Percentiles rank a stretch among this genome's conserved stretches.
phyloP scores from a whole-genome alignment of 2,329 filamentous ascomycete species.

The Aspergillus amoenus region DNA sequence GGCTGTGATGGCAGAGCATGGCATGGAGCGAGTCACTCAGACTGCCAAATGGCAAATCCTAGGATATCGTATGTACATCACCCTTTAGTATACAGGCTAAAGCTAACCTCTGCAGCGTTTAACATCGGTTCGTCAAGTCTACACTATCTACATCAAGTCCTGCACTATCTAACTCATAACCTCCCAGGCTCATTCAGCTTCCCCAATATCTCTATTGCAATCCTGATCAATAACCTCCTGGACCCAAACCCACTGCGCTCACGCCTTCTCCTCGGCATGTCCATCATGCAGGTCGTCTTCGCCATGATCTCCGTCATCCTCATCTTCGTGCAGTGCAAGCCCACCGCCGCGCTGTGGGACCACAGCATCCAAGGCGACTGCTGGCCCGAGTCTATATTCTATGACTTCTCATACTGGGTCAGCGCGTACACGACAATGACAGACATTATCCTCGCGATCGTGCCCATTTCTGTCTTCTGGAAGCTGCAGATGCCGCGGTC shows the following conservation, averaged over 20 bases:
- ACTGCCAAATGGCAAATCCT: constrained; percentile 28
- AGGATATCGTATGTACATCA: constrained; percentile 19
- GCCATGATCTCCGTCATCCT: constrained; percentile 25
- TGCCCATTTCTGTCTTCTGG: constrained; percentile 27
- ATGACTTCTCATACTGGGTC: constrained; percentile 26
- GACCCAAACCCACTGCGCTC: constrained; percentile 24
- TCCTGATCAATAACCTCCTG: constrained; percentile 25
- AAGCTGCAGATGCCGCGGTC: constrained; percentile 25
- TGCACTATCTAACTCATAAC: too few relatives aligned
- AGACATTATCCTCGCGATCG: constrained; percentile 26
- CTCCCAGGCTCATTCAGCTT: constrained; percentile 23
- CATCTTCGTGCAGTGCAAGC: constrained; percentile 27
- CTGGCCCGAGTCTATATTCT: constrained; percentile 23
- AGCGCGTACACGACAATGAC: constrained; percentile 28
- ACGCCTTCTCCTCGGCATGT: constrained; percentile 21
- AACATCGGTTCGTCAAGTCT: constrained; percentile 21
- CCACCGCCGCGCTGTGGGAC: constrained; percentile 23
- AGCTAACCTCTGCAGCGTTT: constrained; percentile 14
- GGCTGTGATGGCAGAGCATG: constrained; percentile 25
- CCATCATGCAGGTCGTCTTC: constrained; percentile 23
- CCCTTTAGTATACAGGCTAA: not conserved
- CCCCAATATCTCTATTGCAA: constrained; percentile 30
- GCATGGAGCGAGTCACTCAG: constrained; percentile 16
- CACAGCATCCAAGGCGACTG: constrained; percentile 17
- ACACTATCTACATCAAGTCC: too few relatives aligned